Evolutionary conservation across 768 basidiomycete species (phyloP).

Genomic region (Amanita jacksonii): DNA sequence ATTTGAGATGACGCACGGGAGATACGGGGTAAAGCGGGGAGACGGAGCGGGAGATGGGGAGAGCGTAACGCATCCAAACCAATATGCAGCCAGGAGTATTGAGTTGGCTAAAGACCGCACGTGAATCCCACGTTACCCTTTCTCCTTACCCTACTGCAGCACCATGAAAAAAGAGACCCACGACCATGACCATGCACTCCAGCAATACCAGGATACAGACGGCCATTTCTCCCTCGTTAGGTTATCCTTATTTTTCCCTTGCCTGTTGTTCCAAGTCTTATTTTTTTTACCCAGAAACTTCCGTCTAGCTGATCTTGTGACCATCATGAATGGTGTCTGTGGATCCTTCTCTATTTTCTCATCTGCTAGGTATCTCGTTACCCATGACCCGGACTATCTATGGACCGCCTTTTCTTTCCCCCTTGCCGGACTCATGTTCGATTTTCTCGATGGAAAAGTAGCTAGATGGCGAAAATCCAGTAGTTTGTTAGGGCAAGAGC

Average conservation of each 20-base stretch:
- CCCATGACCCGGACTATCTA: constrained; percentile 69
- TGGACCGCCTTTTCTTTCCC: constrained; percentile 86
- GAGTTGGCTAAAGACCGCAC: constrained; percentile 34
- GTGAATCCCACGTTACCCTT: background rate
- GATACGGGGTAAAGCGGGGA: constrained; percentile 76
- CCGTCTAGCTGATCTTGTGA: constrained; percentile 94
- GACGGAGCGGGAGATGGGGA: constrained; percentile 84
- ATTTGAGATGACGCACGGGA: constrained; percentile 85
- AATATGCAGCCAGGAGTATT: constrained; percentile 69
- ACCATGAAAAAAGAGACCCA: background rate
- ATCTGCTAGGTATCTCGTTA: constrained; percentile 79
- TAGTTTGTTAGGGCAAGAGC: constrained; percentile 94
- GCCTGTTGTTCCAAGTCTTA: background rate
- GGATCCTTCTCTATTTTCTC: constrained; percentile 93
- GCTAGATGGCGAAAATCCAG: constrained; percentile 94
- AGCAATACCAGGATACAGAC: constrained; percentile 80
- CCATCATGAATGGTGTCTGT: constrained; percentile 98
- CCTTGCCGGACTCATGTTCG: constrained; percentile 92
- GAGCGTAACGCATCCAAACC: constrained; percentile 90
- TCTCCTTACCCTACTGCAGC: background rate
- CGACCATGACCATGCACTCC: constrained; percentile 27
- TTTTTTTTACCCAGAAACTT: constrained; percentile 64
- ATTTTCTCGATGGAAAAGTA: constrained; percentile 96
- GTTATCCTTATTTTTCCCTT: constrained; percentile 31
- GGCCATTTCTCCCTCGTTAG: constrained; percentile 98